Percentiles rank a stretch among this genome's conserved stretches.
These are phyloP conservation scores for Schwanniomyces polymorphus DNA, from an alignment of 805 yeast genomes.

Conservation along the genomic window DNA sequence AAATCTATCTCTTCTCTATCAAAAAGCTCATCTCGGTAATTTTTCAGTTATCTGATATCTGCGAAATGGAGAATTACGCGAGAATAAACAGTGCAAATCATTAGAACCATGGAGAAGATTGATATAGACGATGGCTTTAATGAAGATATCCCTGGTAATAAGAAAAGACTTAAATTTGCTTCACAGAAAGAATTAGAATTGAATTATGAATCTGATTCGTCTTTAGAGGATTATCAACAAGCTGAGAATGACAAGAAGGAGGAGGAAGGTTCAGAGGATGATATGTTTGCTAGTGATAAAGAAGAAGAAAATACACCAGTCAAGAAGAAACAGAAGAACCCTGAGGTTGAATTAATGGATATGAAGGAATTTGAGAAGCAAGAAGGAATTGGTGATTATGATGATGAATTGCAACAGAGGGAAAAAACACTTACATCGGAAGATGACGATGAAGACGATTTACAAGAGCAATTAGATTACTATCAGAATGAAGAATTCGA, in stretches of 20 bases:
- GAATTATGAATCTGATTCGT: conserved; percentile 26
- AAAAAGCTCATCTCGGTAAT: not conserved
- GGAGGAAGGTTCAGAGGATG: conserved; percentile 28
- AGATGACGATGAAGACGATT: conserved; percentile 9
- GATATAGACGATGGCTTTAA: conserved; percentile 7
- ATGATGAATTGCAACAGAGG: conserved; percentile 15
- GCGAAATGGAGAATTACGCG: not conserved
- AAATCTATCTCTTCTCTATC: conserved; percentile 2
- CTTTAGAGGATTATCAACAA: conserved; percentile 13
- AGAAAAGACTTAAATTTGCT: conserved; percentile 10
- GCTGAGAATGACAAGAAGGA: conserved; percentile 10
- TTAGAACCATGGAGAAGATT: conserved; percentile 3
- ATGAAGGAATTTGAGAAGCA: conserved; percentile 24
- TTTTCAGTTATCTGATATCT: not conserved
- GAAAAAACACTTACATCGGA: conserved; percentile 12
- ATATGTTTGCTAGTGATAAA: conserved; percentile 37
- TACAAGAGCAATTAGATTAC: conserved; percentile 16
- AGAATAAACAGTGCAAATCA: no score
- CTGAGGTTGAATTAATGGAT: conserved; percentile 3
- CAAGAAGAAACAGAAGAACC: conserved; percentile 2
- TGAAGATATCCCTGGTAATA: conserved; percentile 11
- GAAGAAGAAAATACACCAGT: conserved; percentile 9
- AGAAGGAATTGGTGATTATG: conserved; percentile 19
- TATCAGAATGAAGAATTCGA: conserved; percentile 27
- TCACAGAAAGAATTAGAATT: conserved; percentile 14